phyloP scores from a whole-genome alignment of 257 asterid genomes.

The Agastache rugosa region DNA sequence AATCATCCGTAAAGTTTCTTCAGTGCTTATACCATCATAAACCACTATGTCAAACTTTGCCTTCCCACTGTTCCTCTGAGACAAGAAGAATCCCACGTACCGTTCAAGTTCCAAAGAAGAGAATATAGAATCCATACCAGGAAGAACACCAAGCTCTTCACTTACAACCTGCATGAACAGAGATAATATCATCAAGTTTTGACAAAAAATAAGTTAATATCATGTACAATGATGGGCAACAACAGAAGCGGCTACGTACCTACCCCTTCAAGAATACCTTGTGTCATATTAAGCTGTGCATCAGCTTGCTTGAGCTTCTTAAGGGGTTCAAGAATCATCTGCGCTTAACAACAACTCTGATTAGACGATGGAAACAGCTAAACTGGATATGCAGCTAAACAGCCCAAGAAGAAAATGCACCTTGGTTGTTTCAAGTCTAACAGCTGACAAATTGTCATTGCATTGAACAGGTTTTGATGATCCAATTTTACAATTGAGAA shows the following conservation, averaged over 20 bases:
- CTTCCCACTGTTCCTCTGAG: slow-evolving; percentile 44
- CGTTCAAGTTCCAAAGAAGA: slow-evolving; percentile 77
- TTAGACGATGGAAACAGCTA: slow-evolving; percentile 34
- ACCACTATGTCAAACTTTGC: slow-evolving; percentile 67
- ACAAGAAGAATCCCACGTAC: slow-evolving; percentile 55
- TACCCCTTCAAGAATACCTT: slow-evolving; percentile 99
- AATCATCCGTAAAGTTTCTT: slow-evolving; percentile 85
- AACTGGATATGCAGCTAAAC: neutral
- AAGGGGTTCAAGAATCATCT: slow-evolving; percentile 97
- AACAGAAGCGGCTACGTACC: slow-evolving; percentile 53
- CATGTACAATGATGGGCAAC: neutral
- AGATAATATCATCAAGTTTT: slow-evolving; percentile 12
- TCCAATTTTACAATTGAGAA: slow-evolving; percentile 84
- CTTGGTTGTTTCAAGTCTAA: slow-evolving; percentile 89
- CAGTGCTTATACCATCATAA: slow-evolving; percentile 85
- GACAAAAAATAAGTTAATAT: neutral
- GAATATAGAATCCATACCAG: slow-evolving; percentile 98
- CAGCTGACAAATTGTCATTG: slow-evolving; percentile 69
- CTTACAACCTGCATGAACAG: slow-evolving; percentile 75
- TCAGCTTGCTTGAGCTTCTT: slow-evolving; percentile 87
- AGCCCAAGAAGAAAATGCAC: slow-evolving; percentile 33
- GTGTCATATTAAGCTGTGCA: slow-evolving; percentile 85
- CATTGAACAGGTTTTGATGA: slow-evolving; percentile 62
- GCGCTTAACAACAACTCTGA: slow-evolving; percentile 37
- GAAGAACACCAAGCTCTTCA: slow-evolving; percentile 97